phyloP scores from a whole-genome alignment of 176 grass and related monocot genomes.

The Phoenix dactylifera region DNA sequence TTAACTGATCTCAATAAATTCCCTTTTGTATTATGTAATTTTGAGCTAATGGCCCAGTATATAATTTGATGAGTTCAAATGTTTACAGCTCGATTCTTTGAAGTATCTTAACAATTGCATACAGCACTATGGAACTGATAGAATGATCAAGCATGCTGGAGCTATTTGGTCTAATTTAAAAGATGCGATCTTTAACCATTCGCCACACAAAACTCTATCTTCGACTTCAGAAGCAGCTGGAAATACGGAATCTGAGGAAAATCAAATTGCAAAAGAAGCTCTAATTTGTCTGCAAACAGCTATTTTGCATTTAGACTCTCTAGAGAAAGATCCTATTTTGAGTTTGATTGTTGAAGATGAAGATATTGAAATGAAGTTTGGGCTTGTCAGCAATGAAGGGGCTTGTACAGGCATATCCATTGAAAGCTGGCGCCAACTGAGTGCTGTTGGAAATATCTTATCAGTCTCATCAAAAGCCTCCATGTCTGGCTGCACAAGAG shows the following conservation, averaged over 20 bases:
- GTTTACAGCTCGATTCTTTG: constrained; percentile 84
- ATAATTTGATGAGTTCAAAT: constrained; percentile 12
- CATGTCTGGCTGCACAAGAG: constrained; percentile 56
- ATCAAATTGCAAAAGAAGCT: constrained; percentile 68
- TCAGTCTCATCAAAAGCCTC: constrained; percentile 53
- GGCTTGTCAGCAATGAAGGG: constrained; percentile 32
- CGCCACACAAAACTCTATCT: constrained; percentile 25
- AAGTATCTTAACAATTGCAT: constrained; percentile 89
- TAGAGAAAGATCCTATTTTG: constrained; percentile 56
- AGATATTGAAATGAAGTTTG: constrained; percentile 55
- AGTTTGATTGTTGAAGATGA: constrained; percentile 74
- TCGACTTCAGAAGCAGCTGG: constrained; percentile 27
- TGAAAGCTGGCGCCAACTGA: constrained; percentile 36
- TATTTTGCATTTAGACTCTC: constrained; percentile 36
- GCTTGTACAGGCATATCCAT: constrained; percentile 19
- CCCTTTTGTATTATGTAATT: too few species aligned
- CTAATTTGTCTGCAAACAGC: constrained; percentile 62
- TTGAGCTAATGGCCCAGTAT: not conserved
- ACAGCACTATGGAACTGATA: constrained; percentile 63
- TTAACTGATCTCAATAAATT: too few species aligned
- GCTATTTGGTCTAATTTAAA: constrained; percentile 72
- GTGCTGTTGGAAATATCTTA: constrained; percentile 65
- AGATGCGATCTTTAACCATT: constrained; percentile 64
- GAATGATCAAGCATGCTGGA: constrained; percentile 58
- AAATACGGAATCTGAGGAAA: constrained; percentile 41